Evolutionary conservation across 805 yeast genomes (phyloP).

Genomic region (Pichia heedii): DNA sequence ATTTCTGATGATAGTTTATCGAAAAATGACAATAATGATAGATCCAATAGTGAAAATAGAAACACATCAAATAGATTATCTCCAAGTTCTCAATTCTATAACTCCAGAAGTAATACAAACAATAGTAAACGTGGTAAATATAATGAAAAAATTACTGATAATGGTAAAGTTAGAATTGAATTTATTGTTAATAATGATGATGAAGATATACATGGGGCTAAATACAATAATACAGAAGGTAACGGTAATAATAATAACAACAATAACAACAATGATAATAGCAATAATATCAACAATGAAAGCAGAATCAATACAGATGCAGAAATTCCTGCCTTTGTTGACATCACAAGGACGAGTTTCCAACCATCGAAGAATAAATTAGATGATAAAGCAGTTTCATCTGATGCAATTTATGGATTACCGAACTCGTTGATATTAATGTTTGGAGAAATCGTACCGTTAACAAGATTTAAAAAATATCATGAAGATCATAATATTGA

Average conservation of each 20-base stretch:
- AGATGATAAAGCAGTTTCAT: constrained; percentile 52
- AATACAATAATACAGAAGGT: not conserved
- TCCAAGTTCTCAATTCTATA: not conserved
- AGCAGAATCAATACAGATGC: constrained; percentile 5
- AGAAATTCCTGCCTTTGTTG: constrained; percentile 34
- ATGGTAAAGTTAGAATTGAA: constrained; percentile 42
- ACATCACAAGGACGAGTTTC: constrained; percentile 33
- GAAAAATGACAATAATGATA: constrained; percentile 1
- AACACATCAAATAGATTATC: constrained; percentile 4
- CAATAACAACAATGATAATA: constrained; percentile 7
- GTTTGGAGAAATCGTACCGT: constrained; percentile 63
- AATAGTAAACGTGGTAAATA: constrained; percentile 25
- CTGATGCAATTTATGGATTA: constrained; percentile 75
- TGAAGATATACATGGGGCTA: not conserved
- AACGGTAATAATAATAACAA: not conserved
- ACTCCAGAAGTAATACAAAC: constrained; percentile 1
- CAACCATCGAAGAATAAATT: constrained; percentile 33
- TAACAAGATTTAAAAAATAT: constrained; percentile 54
- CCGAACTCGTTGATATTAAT: constrained; percentile 71
- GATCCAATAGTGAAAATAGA: not conserved
- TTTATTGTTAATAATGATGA: constrained; percentile 29
- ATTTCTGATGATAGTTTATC: constrained; percentile 1
- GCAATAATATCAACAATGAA: not conserved
- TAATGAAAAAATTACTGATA: constrained; percentile 34
- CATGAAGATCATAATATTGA: constrained; percentile 29